These are phyloP conservation scores for Saccharomycopsis selenospora DNA, from an alignment of 805 yeast genomes.

Conservation along the genomic window DNA sequence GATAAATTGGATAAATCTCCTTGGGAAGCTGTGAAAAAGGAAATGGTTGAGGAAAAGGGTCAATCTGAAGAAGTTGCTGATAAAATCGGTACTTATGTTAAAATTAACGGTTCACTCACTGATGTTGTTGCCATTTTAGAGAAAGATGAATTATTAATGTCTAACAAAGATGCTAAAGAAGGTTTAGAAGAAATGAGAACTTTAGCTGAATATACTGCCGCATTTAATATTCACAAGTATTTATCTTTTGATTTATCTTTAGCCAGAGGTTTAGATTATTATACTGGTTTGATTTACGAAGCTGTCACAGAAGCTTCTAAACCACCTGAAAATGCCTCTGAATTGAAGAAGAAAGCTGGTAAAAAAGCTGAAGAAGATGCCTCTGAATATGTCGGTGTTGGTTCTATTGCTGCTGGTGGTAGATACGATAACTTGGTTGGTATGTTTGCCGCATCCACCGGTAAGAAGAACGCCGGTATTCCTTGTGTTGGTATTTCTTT, in stretches of 20 bases:
- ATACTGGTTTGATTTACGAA: slow-evolving; percentile 94
- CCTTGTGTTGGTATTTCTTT: slow-evolving; percentile 98
- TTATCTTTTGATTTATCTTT: slow-evolving; percentile 87
- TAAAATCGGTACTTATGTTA: slow-evolving; percentile 85
- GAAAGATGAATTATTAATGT: slow-evolving; percentile 47
- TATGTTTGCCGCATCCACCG: slow-evolving; percentile 82
- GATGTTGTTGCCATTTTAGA: slow-evolving; percentile 52
- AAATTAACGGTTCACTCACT: slow-evolving; percentile 67
- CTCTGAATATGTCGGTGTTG: slow-evolving; percentile 94
- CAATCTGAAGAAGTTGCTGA: slow-evolving; percentile 92
- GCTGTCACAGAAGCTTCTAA: slow-evolving; percentile 94
- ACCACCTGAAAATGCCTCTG: slow-evolving; percentile 79
- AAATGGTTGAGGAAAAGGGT: slow-evolving; percentile 85
- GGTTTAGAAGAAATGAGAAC: slow-evolving; percentile 78
- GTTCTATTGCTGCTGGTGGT: slow-evolving; percentile 98
- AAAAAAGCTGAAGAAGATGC: slow-evolving; percentile 75
- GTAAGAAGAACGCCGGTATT: slow-evolving; percentile 69
- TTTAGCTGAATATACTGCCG: slow-evolving; percentile 71
- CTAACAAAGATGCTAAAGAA: slow-evolving; percentile 64
- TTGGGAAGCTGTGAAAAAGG: slow-evolving; percentile 90
- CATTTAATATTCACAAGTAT: slow-evolving; percentile 62
- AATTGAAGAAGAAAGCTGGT: slow-evolving; percentile 45
- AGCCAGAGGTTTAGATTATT: slow-evolving; percentile 96
- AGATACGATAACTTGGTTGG: slow-evolving; percentile 95
- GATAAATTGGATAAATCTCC: slow-evolving; percentile 94